A percentile compares a stretch with the other conserved stretches of the same genome.
Conservation (phyloP, 768 basidiomycete species). For the Mycena indigotica region DNA sequence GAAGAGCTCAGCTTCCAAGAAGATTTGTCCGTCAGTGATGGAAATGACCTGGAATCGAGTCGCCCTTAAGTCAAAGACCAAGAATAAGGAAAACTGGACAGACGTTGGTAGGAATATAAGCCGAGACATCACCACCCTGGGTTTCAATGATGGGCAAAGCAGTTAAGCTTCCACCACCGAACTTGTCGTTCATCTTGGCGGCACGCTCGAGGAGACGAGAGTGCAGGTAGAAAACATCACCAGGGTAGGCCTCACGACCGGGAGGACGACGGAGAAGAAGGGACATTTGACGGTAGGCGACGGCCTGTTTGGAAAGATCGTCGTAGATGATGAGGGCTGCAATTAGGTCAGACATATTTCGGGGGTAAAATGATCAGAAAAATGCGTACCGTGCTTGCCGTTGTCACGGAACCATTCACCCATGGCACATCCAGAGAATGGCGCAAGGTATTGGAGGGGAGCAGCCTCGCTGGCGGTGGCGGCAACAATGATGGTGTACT, state of each 20-base stretch:
- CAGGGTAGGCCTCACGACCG: slow-evolving; percentile 99
- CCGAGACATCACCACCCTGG: slow-evolving; percentile 99
- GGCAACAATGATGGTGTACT: slow-evolving; percentile 99
- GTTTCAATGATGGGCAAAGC: slow-evolving; percentile 99
- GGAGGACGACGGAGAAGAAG: slow-evolving; percentile 99
- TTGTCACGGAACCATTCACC: slow-evolving; percentile 99
- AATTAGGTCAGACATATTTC: no score
- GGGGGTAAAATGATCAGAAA: no score
- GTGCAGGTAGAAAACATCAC: slow-evolving; percentile 99
- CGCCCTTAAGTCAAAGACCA: background rate
- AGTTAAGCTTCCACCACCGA: slow-evolving; percentile 97
- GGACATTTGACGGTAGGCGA: slow-evolving; percentile 99
- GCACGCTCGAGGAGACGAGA: slow-evolving; percentile 99
- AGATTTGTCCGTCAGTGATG: slow-evolving; percentile 99
- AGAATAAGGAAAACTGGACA: slow-evolving; percentile 27
- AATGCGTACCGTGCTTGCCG: slow-evolving; percentile 99
- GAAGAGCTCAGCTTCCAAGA: slow-evolving; percentile 99
- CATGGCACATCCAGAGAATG: slow-evolving; percentile 99
- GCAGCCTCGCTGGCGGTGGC: slow-evolving; percentile 99
- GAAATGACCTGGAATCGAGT: slow-evolving; percentile 84
- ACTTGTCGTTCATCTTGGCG: slow-evolving; percentile 99
- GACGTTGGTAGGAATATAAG: slow-evolving; percentile 95
- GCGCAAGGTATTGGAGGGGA: slow-evolving; percentile 98
- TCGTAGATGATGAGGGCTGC: slow-evolving; percentile 99
- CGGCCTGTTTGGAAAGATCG: slow-evolving; percentile 99